Base-by-base conservation (phyloP, 305 asterid genomes). In the Plantago coronopus region DNA sequence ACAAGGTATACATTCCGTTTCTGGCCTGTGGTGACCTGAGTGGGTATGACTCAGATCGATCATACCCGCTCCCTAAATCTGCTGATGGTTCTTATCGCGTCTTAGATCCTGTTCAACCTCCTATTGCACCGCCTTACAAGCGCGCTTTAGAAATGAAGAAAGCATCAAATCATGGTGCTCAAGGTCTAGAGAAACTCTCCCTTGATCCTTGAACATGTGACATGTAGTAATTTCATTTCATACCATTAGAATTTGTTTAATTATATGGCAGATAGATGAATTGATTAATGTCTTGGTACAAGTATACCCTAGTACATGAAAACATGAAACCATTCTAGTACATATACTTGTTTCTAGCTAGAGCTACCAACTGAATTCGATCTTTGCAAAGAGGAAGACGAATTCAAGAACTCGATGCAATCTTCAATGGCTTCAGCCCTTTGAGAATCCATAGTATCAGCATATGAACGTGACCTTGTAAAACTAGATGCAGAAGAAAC, bases 111-210 rank as follows among this genome's bases (percentile, higher is more conserved):
- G 76, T 93, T 50, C 97, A 93, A 73, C 99, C 99, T 59, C 97
- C 97, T 49, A 89, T 93, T 54, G 97, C 97, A 49, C 99, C 99
- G 5, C 97, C 99, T 5, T 89, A 93, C 80, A 93, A 87, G 76
- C 84, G 99, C 51, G 99, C 99, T 72, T 75, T 93, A 5, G 99
- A 93, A 69, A 74, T 93, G 94, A 89, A 87, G 88, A 93, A 89
- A 78, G 95, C 95, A 66, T 66, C 78, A 15, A 81, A 69, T 62
- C 91, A 85, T 42, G 96, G 97, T 62, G 72, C 63, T 67, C 76
- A 60, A 67, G 91, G 78, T 63, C 65, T 80, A 20, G 94, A 91
- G 43, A 88, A 83, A 43, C 85, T 79, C 69, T 61, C 86, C 50
- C 78, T 82, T 60, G 84, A 73, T 61, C 66, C 85, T 17, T 78